These are phyloP conservation scores for Bathelium albidoporum DNA, from an alignment of 495 filamentous ascomycete genomes.

Conservation along the genomic window DNA sequence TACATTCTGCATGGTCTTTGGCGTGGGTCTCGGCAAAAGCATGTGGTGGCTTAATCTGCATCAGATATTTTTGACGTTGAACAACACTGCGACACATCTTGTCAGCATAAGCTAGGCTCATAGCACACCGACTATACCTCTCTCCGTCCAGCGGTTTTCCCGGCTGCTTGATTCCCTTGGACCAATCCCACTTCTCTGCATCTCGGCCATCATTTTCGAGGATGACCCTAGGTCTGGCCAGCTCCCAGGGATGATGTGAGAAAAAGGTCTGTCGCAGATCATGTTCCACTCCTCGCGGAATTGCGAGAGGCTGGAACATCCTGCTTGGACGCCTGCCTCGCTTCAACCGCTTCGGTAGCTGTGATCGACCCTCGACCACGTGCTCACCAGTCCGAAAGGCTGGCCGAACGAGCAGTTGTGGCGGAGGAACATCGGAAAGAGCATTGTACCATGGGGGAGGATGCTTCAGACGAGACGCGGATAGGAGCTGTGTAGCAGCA, in stretches of 20 bases:
- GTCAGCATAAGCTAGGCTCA: slow-evolving; percentile 3
- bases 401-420: slow-evolving; percentile 60
- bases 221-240: slow-evolving; percentile 77
- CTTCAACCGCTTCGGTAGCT: slow-evolving; percentile 8
- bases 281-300: slow-evolving; percentile 74
- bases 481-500: slow-evolving; percentile 49
- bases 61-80: slow-evolving; percentile 80
- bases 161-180: slow-evolving; percentile 50
- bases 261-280: slow-evolving; percentile 70
- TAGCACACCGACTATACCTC: slow-evolving; percentile 44
- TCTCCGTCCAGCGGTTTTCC: slow-evolving; percentile 76
- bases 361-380: slow-evolving; percentile 7
- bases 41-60: slow-evolving; percentile 33
- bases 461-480: slow-evolving; percentile 36
- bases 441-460: slow-evolving; percentile 70
- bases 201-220: slow-evolving; percentile 83
- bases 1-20: background rate
- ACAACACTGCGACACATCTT: slow-evolving; percentile 55
- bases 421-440: slow-evolving; percentile 63
- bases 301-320: slow-evolving; percentile 65
- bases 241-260: slow-evolving; percentile 91
- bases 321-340: slow-evolving; percentile 47
- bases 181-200: slow-evolving; percentile 64
- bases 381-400: background rate
- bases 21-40: background rate